Evolutionary conservation across 176 grass and related monocot genomes (phyloP).

Genomic region (Oryza glaberrima): DNA sequence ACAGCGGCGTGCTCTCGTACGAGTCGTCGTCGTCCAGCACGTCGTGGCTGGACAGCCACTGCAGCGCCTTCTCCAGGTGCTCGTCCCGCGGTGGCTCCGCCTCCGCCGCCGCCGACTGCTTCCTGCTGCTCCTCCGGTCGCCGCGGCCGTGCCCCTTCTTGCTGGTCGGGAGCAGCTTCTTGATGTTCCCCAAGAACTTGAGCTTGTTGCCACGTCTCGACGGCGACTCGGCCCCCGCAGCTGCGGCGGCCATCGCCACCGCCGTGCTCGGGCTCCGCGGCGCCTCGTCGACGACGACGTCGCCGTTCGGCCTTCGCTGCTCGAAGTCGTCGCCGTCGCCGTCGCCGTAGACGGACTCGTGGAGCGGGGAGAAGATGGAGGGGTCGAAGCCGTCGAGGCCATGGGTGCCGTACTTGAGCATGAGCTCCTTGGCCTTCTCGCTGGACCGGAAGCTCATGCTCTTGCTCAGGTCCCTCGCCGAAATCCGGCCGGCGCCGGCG

Average conservation of each 20-base stretch:
- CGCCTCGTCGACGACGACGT: not conserved
- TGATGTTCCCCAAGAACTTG: constrained; percentile 74
- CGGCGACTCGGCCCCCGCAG: not conserved
- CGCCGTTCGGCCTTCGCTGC: not conserved
- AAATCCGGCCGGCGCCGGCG: not conserved
- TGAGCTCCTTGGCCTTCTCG: constrained; percentile 74
- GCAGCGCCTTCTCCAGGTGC: constrained; percentile 51
- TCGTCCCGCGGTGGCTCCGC: constrained; percentile 16
- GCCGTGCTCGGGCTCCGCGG: not conserved
- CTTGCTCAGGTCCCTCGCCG: constrained; percentile 72
- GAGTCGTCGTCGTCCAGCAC: constrained; percentile 38
- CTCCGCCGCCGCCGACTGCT: not conserved
- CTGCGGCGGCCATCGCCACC: not conserved
- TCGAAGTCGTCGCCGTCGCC: constrained; percentile 17
- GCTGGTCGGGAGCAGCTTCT: constrained; percentile 60
- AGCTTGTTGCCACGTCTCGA: constrained; percentile 54
- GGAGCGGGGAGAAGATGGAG: constrained; percentile 39
- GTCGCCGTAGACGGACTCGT: constrained; percentile 36
- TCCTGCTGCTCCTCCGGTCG: constrained; percentile 7
- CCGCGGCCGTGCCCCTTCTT: constrained; percentile 2
- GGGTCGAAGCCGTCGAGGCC: constrained; percentile 50
- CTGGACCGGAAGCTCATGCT: constrained; percentile 72
- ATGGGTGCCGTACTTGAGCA: constrained; percentile 62
- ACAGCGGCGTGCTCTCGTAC: constrained; percentile 51
- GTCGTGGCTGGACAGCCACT: constrained; percentile 51